A percentile compares a stretch with the other conserved stretches of the same genome.
Conservation (phyloP, 768 basidiomycete genomes). For the Amanita thiersii region DNA sequence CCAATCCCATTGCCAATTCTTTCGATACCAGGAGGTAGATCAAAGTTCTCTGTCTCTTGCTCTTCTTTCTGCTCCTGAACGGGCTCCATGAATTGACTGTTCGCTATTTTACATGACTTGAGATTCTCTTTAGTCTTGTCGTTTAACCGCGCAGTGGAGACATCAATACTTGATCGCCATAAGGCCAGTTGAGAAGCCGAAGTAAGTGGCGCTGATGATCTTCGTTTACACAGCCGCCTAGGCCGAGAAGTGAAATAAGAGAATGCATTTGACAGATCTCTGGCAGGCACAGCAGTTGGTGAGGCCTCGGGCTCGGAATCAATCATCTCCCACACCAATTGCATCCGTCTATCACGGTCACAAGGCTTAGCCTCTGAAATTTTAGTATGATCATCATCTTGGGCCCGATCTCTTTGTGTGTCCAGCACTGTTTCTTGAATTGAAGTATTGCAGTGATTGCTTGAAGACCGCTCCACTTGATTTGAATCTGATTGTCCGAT, state of each 20-base stretch:
- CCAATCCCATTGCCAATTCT: conserved; percentile 47
- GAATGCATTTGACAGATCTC: conserved; percentile 16
- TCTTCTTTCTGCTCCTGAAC: background rate
- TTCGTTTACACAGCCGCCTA: conserved; percentile 30
- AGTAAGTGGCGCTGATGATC: conserved; percentile 18
- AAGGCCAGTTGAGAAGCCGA: conserved; percentile 2
- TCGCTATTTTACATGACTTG: background rate
- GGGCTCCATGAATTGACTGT: background rate
- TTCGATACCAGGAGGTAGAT: conserved; percentile 37
- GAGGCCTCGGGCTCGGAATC: conserved; percentile 27
- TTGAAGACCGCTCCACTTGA: no score
- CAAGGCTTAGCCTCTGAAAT: conserved; percentile 9
- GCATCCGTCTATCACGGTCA: conserved; percentile 18
- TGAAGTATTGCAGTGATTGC: no score
- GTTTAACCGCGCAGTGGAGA: conserved; percentile 5
- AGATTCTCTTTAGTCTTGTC: background rate
- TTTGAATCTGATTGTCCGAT: no score
- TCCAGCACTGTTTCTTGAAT: no score
- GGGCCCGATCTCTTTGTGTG: background rate
- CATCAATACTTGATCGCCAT: conserved; percentile 5
- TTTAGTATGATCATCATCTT: no score
- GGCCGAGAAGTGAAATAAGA: conserved; percentile 17
- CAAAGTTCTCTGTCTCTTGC: conserved; percentile 13
- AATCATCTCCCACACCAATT: conserved; percentile 37
- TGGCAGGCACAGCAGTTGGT: conserved; percentile 12